A percentile compares a stretch with the other conserved stretches of the same genome.
These are phyloP conservation scores for Fraxinus ornus DNA, from an alignment of 305 asterid species.

Conservation along the genomic window DNA sequence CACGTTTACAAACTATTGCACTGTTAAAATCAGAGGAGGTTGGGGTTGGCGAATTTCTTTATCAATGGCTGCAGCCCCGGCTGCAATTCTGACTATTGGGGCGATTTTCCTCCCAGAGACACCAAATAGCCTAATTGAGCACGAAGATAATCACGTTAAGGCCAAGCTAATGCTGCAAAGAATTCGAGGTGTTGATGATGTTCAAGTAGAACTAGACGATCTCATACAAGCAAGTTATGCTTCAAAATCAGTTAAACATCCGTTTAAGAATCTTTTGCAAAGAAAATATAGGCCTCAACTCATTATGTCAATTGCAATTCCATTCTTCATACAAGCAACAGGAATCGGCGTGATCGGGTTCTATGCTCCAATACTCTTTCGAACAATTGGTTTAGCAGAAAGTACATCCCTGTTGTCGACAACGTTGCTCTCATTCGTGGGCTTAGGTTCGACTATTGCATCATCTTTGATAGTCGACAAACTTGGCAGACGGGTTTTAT, in stretches of 20 bases:
- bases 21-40: constrained; percentile 36
- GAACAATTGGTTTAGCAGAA: constrained; percentile 30
- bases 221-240: constrained; percentile 40
- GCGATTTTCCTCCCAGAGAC: constrained; percentile 54
- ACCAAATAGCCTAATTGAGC: constrained; percentile 51
- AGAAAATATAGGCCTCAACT: constrained; percentile 47
- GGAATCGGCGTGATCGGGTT: constrained; percentile 50
- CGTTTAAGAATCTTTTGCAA: constrained; percentile 37
- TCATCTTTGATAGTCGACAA: constrained; percentile 33
- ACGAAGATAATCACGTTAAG: constrained; percentile 24
- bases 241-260: constrained; percentile 38
- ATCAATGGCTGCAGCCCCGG: constrained; percentile 50
- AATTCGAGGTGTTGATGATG: constrained; percentile 43
- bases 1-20: constrained; percentile 42
- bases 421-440: constrained; percentile 20
- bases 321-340: constrained; percentile 48
- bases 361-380: constrained; percentile 51
- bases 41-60: constrained; percentile 67
- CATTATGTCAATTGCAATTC: constrained; percentile 45
- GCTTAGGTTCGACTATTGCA: constrained; percentile 14
- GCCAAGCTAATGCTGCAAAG: constrained; percentile 41
- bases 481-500: constrained; percentile 29
- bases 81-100: constrained; percentile 36
- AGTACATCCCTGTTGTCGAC: constrained; percentile 36
- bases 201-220: constrained; percentile 45